A percentile compares a stretch with the other conserved stretches of the same genome.
Evolutionary conservation across 2,329 filamentous ascomycete species (phyloP).

Genomic region (Aschersonia sp.): DNA sequence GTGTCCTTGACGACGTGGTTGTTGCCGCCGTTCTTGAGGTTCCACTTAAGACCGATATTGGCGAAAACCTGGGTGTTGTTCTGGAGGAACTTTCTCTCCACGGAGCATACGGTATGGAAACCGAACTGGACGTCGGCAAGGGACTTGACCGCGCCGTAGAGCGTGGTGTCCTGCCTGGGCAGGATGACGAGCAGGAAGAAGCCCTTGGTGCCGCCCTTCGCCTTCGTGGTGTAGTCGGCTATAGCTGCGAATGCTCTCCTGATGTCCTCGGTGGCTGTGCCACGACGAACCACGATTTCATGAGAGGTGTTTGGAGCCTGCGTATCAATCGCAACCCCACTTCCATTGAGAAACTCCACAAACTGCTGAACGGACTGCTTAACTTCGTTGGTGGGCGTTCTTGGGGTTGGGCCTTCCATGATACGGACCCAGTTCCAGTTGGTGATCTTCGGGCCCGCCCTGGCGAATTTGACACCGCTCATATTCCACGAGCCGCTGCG

Average conservation of each 20-base stretch:
- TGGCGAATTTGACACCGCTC: constrained; percentile 38
- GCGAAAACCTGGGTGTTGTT: constrained; percentile 39
- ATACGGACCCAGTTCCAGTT: constrained; percentile 37
- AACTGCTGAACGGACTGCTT: constrained; percentile 23
- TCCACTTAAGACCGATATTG: constrained; percentile 66
- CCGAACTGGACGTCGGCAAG: constrained; percentile 51
- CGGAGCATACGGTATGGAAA: constrained; percentile 54
- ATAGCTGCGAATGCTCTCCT: too few relatives aligned
- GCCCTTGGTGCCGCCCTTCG: constrained; percentile 13
- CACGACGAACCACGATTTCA: constrained; percentile 4
- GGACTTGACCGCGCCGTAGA: constrained; percentile 55
- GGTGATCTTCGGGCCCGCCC: constrained; percentile 27
- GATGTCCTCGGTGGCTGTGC: constrained; percentile 4
- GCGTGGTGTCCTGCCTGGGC: constrained; percentile 28
- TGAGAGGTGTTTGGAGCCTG: constrained; percentile 6
- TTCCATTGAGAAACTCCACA: too few relatives aligned
- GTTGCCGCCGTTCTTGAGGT: constrained; percentile 61
- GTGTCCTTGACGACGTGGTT: constrained; percentile 52
- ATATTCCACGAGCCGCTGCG: constrained; percentile 58
- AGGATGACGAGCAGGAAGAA: constrained; percentile 50
- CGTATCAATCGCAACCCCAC: constrained; percentile 26
- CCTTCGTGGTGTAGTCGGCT: too few relatives aligned
- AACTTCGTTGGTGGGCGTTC: too few relatives aligned
- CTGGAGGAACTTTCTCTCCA: constrained; percentile 21
- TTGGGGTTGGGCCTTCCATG: constrained; percentile 1